Evolutionary conservation across 148 eudicot species (phyloP), one percentile per base, ranked within the genome.

Genomic region (Camellia japonica): DNA sequence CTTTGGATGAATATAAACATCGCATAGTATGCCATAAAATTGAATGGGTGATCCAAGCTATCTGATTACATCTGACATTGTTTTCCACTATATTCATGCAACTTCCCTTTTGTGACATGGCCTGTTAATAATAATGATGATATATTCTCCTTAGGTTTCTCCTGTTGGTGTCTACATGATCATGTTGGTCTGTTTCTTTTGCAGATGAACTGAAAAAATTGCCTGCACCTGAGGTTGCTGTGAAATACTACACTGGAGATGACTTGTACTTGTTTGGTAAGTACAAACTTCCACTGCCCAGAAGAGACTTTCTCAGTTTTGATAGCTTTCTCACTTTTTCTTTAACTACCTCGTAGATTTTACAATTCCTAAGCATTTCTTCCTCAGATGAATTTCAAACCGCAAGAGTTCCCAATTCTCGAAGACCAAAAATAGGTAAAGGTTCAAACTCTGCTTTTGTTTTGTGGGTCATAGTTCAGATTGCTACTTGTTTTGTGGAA

Each of bases 221-320:
- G 61, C 95, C 99, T 74, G 91, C 98, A 47, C 91, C 98, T 68
- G 92, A 86, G 76, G 85, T 92, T 84, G 99, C 99, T 13, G 91
- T 96, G 76, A 91, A 84, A 83, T 96, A 96, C 87, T 96, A 96
- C 85, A 94, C 98, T 7, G 90, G 88, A 51, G 98, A 82, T 51
- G 99, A 96, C 87, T 73, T 97, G 85, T 97, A 97, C 86, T 87
- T 97, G 85, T 97, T 97, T 80, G 99, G 99, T 97, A 86, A 86
- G 98, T 81, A 74, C 15, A 59, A 52, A 62, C 59, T 62, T 61
- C 59, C 58, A 13, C 70, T 19, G 59, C 55, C 64, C 23, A 23
- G 38, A 30, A 30, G 38, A 30, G 38, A 30, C 38, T 30, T 30
- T 30, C 38, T 30, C 38, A 30, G 38, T 30, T 30, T 30, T 30